Conservation (phyloP, 1,284 basidiomycete species). For the Melampsora medusae region DNA sequence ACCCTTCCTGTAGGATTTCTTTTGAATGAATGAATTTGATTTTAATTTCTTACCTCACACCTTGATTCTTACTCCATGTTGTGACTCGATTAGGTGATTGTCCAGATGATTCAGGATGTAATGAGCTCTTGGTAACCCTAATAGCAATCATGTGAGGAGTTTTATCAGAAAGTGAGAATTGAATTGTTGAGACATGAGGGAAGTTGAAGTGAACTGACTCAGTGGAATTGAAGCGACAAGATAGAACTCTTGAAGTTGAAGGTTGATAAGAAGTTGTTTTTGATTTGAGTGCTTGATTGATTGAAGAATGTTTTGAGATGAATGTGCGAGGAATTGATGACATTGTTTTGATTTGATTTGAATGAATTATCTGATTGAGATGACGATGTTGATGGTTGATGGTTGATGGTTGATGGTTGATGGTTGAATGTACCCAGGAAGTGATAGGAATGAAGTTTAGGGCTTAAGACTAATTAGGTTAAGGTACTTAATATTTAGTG, state of each 20-base stretch:
- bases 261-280: background rate
- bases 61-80: constrained; percentile 13
- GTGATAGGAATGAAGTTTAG: too few relatives aligned
- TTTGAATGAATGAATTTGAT: background rate
- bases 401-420: too few relatives aligned
- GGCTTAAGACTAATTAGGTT: too few relatives aligned
- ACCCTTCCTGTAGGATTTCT: background rate
- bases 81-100: constrained; percentile 4
- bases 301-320: background rate
- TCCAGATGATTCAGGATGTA: background rate
- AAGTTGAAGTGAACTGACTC: background rate
- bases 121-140: background rate
- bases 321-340: too few relatives aligned
- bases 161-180: background rate
- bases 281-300: background rate
- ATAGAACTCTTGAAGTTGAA: background rate
- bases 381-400: too few relatives aligned
- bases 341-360: too few relatives aligned
- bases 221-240: constrained; percentile 1
- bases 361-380: too few relatives aligned
- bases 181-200: background rate
- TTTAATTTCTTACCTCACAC: background rate
- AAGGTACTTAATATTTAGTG: too few relatives aligned
- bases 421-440: too few relatives aligned
- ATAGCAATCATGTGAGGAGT: background rate